Evolutionary conservation across 2,329 filamentous ascomycete genomes (phyloP).

Genomic region (Boeremia exigua): DNA sequence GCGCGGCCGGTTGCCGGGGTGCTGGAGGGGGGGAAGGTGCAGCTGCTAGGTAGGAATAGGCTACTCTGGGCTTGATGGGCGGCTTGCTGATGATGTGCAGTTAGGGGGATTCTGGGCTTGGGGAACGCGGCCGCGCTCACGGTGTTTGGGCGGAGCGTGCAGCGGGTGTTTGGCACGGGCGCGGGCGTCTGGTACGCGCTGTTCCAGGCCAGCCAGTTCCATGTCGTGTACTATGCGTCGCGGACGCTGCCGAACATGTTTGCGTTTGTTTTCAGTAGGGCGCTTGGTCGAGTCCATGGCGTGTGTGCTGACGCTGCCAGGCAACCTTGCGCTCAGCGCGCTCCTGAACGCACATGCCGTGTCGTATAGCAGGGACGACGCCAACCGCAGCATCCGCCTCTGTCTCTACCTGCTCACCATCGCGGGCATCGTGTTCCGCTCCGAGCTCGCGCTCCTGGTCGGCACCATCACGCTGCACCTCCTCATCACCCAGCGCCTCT

Average conservation of each 20-base stretch:
- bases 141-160: constrained; percentile 68
- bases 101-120: constrained; percentile 77
- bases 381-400: constrained; percentile 62
- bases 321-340: constrained; percentile 67
- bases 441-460: constrained; percentile 84
- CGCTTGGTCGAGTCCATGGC: not conserved
- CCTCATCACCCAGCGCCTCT: constrained; percentile 62
- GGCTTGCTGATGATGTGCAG: constrained; percentile 47
- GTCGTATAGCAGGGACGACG: constrained; percentile 42
- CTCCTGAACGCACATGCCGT: constrained; percentile 57
- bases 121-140: constrained; percentile 75
- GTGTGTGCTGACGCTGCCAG: constrained; percentile 49
- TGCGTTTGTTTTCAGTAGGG: constrained; percentile 82
- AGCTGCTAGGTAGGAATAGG: constrained; percentile 58
- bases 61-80: not conserved
- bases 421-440: constrained; percentile 83
- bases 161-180: constrained; percentile 69
- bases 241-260: constrained; percentile 96
- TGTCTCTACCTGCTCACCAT: constrained; percentile 78
- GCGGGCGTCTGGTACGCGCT: constrained; percentile 80
- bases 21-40: constrained; percentile 62
- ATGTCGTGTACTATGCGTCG: constrained; percentile 90
- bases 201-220: constrained; percentile 85
- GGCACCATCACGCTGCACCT: constrained; percentile 70
- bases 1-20: constrained; percentile 67